Percentiles rank a stretch among this genome's conserved stretches.
These are phyloP conservation scores for Berkeleyomyces basicola DNA, from an alignment of 2,329 filamentous ascomycete genomes.

Conservation along the genomic window DNA sequence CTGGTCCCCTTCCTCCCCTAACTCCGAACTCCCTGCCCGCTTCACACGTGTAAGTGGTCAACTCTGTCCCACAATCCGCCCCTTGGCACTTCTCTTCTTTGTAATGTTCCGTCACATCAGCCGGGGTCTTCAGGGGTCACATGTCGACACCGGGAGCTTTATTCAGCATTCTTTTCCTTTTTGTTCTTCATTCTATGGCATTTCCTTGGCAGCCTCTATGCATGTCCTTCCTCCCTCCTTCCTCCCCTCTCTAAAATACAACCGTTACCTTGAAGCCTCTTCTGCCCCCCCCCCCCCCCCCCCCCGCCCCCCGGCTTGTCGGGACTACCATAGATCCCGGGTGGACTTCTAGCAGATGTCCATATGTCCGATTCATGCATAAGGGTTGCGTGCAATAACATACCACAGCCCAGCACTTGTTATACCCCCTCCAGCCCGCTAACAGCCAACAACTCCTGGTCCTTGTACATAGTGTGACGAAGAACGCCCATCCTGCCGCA, in stretches of 20 bases:
- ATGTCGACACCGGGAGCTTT: background rate
- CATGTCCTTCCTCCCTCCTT: background rate
- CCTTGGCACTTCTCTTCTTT: background rate
- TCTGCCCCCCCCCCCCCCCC: too few relatives aligned
- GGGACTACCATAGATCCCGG: too few relatives aligned
- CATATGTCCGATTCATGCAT: too few relatives aligned
- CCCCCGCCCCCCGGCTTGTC: too few relatives aligned
- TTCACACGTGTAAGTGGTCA: background rate
- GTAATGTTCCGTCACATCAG: background rate
- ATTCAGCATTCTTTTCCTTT: background rate
- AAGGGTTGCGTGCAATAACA: background rate
- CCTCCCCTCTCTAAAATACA: background rate
- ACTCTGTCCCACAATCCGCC: background rate
- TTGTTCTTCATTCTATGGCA: background rate
- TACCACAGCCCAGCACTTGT: background rate
- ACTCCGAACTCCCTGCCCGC: background rate
- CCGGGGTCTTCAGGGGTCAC: background rate
- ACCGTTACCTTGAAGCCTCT: background rate
- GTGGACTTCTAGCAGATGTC: too few relatives aligned
- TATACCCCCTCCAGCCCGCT: background rate
- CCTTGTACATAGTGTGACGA: conserved; percentile 17
- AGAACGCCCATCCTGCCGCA: conserved; percentile 17
- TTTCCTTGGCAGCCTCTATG: background rate
- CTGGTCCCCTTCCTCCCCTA: background rate
- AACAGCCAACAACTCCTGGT: background rate